A percentile compares a stretch with the other conserved stretches of the same genome.
These are phyloP conservation scores for Meyerozyma sp. DNA, from an alignment of 1,139 yeast species.

Conservation along the genomic window DNA sequence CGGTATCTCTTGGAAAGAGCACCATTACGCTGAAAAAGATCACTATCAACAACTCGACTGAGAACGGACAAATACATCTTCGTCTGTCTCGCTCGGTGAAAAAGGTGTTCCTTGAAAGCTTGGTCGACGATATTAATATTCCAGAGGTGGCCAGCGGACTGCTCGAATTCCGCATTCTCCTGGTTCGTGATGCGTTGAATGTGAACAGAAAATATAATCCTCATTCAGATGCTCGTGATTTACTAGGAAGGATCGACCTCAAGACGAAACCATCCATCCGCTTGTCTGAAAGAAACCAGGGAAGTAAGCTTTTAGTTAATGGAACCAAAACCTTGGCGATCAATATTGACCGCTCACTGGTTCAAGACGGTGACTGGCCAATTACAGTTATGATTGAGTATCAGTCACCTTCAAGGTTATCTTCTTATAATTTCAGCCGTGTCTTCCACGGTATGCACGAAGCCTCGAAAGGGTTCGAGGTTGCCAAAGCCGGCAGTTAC, in stretches of 20 bases:
- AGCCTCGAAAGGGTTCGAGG: constrained; percentile 27
- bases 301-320: constrained; percentile 37
- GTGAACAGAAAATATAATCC: constrained; percentile 54
- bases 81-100: background rate
- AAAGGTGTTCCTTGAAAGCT: constrained; percentile 11
- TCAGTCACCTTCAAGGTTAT: constrained; percentile 37
- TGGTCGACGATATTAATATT: constrained; percentile 15
- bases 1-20: constrained; percentile 16
- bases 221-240: constrained; percentile 39
- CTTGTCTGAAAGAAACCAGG: constrained; percentile 33
- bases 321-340: constrained; percentile 31
- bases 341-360: constrained; percentile 5
- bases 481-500: constrained; percentile 62
- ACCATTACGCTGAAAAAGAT: constrained; percentile 18
- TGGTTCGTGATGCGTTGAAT: constrained; percentile 73
- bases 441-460: constrained; percentile 29
- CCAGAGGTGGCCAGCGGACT: constrained; percentile 44
- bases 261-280: constrained; percentile 55
- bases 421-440: constrained; percentile 24
- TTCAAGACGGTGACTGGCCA: constrained; percentile 9
- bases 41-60: constrained; percentile 12
- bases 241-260: constrained; percentile 52
- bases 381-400: background rate
- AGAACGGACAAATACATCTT: background rate
- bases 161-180: constrained; percentile 60